Evolutionary conservation across 352 stramenopile genomes (phyloP).

Genomic region (Aphanomyces stellatus): DNA sequence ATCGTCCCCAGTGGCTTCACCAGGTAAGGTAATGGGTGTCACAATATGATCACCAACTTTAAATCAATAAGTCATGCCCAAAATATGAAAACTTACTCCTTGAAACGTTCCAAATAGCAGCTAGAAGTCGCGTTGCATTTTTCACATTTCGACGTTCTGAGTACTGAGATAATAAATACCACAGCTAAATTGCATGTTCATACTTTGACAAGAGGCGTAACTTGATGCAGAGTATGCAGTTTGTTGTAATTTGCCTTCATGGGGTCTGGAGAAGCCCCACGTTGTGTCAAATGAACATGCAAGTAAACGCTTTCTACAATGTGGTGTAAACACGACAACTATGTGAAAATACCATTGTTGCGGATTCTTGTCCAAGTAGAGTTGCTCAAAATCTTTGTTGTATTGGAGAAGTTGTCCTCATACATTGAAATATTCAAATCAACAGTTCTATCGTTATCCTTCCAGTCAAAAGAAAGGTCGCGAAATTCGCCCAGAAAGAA

Average conservation of each 20-base stretch:
- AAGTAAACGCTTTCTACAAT: constrained; percentile 40
- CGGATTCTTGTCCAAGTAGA: constrained; percentile 36
- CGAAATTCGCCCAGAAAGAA: constrained; percentile 40
- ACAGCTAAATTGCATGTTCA: not conserved
- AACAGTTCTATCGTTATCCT: constrained; percentile 41
- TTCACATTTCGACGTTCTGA: constrained; percentile 46
- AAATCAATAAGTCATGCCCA: not conserved
- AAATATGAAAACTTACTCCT: not conserved
- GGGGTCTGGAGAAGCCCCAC: constrained; percentile 39
- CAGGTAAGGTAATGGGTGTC: not conserved
- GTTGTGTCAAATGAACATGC: constrained; percentile 61
- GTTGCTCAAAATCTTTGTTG: not conserved
- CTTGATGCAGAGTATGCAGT: constrained; percentile 58
- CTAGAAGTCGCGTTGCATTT: constrained; percentile 50
- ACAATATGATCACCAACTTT: not conserved
- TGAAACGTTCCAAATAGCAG: constrained; percentile 20
- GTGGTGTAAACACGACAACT: not conserved
- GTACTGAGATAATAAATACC: constrained; percentile 25
- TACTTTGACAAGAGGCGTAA: constrained; percentile 33
- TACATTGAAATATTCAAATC: constrained; percentile 44
- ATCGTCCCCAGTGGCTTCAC: constrained; percentile 12
- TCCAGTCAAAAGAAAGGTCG: constrained; percentile 56
- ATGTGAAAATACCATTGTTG: constrained; percentile 26
- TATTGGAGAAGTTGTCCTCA: not conserved
- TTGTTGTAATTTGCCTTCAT: constrained; percentile 32